Evolutionary conservation across 208 protist genomes (phyloP).

Genomic region (Acanthamoeba royreba): DNA sequence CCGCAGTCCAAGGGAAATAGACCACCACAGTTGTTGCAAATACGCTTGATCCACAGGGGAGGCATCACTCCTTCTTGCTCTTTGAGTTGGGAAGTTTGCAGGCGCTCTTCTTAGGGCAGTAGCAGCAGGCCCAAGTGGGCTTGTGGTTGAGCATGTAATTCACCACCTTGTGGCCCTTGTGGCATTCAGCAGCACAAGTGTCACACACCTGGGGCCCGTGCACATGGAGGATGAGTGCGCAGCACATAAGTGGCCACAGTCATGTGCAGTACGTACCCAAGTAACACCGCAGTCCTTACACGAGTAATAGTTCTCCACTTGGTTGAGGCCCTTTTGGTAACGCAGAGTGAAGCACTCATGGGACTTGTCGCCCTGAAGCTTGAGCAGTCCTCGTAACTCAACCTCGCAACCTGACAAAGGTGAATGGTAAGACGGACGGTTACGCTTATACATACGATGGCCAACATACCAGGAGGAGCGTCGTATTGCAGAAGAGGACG

Average conservation of each 20-base stretch:
- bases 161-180: constrained; percentile 31
- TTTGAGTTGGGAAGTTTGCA: background rate
- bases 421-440: no score
- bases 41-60: no score
- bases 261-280: background rate
- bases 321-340: constrained; percentile 9
- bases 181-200: constrained; percentile 20
- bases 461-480: background rate
- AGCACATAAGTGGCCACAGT: no score
- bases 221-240: no score
- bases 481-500: constrained; percentile 14
- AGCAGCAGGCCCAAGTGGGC: constrained; percentile 58
- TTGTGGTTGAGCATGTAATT: constrained; percentile 52
- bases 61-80: no score
- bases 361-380: background rate
- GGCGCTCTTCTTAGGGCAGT: constrained; percentile 42
- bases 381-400: background rate
- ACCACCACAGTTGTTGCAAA: no score
- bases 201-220: background rate
- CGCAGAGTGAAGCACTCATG: constrained; percentile 43
- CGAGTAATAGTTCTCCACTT: constrained; percentile 30
- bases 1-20: no score
- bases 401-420: background rate
- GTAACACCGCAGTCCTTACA: constrained; percentile 44
- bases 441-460: no score